Conservation (phyloP, 352 stramenopile genomes). For the Phytophthora podocarpi region DNA sequence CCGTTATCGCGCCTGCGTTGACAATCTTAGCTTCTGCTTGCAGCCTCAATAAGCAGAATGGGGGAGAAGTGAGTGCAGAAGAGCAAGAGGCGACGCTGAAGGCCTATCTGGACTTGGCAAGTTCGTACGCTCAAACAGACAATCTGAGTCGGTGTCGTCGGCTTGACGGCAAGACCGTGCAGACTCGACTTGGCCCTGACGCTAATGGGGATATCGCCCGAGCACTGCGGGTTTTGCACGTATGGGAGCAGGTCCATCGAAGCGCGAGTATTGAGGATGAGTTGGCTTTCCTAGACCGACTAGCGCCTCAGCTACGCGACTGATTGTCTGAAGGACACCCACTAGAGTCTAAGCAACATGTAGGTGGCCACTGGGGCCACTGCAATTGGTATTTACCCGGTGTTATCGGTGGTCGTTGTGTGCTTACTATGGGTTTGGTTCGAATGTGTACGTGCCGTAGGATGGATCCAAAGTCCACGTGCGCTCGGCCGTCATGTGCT, state of each 20-base stretch:
- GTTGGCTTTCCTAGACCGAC: conserved; percentile 42
- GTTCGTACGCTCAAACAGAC: conserved; percentile 37
- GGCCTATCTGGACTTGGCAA: conserved; percentile 40
- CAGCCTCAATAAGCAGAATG: conserved; percentile 8
- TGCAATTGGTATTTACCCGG: not conserved
- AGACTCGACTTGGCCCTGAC: conserved; percentile 39
- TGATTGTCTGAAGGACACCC: no score
- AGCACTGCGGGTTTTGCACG: conserved; percentile 56
- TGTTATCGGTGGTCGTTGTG: no score
- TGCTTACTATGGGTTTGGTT: conserved; percentile 20
- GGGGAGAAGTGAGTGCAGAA: not conserved
- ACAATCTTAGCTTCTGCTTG: conserved; percentile 50
- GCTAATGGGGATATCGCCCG: conserved; percentile 45
- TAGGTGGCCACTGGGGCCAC: not conserved
- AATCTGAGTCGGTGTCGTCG: conserved; percentile 30
- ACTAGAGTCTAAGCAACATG: conserved; percentile 2
- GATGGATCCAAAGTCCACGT: conserved; percentile 39
- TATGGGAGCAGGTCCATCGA: conserved; percentile 62
- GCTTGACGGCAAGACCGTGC: conserved; percentile 58
- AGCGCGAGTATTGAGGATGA: conserved; percentile 32
- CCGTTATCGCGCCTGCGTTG: conserved; percentile 55
- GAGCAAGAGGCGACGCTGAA: conserved; percentile 33
- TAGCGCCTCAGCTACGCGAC: conserved; percentile 19
- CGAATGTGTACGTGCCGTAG: conserved; percentile 50
- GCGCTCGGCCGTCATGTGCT: conserved; percentile 37